phyloP scores from a whole-genome alignment of 2,329 filamentous ascomycete species.

The Fusarium sambucinum region DNA sequence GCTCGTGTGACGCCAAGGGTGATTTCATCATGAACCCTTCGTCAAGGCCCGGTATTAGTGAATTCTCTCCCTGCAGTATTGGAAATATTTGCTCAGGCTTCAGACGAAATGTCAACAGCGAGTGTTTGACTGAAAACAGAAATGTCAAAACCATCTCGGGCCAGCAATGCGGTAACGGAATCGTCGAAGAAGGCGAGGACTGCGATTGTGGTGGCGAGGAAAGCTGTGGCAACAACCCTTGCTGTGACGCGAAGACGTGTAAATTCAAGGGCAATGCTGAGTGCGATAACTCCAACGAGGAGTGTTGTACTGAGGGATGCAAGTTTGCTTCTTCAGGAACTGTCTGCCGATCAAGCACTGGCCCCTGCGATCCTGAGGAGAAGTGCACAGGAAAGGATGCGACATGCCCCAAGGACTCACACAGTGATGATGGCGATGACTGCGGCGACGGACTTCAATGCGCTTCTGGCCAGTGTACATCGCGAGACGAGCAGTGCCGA shows the following conservation, averaged over 20 bases:
- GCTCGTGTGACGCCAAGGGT: slow-evolving; percentile 79
- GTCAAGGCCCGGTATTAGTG: slow-evolving; percentile 76
- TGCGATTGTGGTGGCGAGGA: slow-evolving; percentile 90
- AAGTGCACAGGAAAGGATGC: slow-evolving; percentile 79
- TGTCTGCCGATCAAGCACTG: slow-evolving; percentile 83
- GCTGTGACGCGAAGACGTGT: slow-evolving; percentile 89
- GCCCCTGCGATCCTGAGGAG: slow-evolving; percentile 87
- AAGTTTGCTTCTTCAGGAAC: slow-evolving; percentile 74
- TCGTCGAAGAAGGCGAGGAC: slow-evolving; percentile 93
- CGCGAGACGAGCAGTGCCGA: slow-evolving; percentile 88
- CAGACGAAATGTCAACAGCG: slow-evolving; percentile 78
- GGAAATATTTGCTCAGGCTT: slow-evolving; percentile 95
- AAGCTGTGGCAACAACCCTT: slow-evolving; percentile 79
- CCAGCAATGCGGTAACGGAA: slow-evolving; percentile 94
- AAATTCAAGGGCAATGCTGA: slow-evolving; percentile 80
- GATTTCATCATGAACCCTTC: slow-evolving; percentile 97
- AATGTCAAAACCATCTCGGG: slow-evolving; percentile 84
- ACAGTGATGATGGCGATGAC: slow-evolving; percentile 74
- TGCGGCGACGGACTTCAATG: slow-evolving; percentile 83
- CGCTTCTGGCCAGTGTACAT: slow-evolving; percentile 94
- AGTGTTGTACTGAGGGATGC: slow-evolving; percentile 78
- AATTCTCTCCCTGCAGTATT: slow-evolving; percentile 89
- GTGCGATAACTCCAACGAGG: slow-evolving; percentile 85
- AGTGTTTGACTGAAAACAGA: slow-evolving; percentile 86
- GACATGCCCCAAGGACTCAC: slow-evolving; percentile 79